Evolutionary conservation across 169 alveolate species (phyloP), one percentile per base, ranked within the genome.

Genomic region (Plasmodium fragile): DNA sequence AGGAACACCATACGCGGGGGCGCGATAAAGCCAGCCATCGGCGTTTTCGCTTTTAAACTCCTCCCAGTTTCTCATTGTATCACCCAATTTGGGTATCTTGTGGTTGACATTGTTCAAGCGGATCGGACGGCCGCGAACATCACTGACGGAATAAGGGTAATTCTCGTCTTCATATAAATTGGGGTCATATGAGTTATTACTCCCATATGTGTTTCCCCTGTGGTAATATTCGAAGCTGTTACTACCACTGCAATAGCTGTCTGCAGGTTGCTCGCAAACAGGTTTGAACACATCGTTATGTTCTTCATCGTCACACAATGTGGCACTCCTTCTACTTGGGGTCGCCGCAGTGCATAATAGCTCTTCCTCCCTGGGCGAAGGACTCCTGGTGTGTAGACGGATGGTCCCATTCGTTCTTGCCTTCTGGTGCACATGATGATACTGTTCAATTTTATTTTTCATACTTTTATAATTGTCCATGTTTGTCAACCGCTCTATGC

Each of bases 401-500:
- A 65, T 65, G 41, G 13, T 65, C n/a, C 75, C 36, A 65, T 28
- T 65, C 13, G 75, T 13, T 65, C 75, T 65, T 25, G 41, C 36
- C n/a, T 65, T 65, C 75, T 25, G n/a, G 30, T 71, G 53, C 25
- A 22, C 22, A 73, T 85, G 59, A 25, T 7, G 2, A 32, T 10
- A 22, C 16, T 32, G 55, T 53, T 73, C 55, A n/a, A 25, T 53
- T 69, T 73, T 77, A 25, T 85, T 73, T 52, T 75, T 85, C 34
- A 85, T 49, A 75, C 79, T 34, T 18, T 49, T 75, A 85, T 73
- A 85, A 85, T 72, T 85, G 30, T 69, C 69, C 30, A 85, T 53
- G 69, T 85, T 85, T 85, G 93, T 73, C 70, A 85, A 7, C 65
- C 34, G 41, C 28, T 85, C 93, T 25, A 85, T 85, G 49, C 59